These are phyloP conservation scores for Jatropha podagrica DNA, from an alignment of 441 rosid genomes.

Conservation along the genomic window DNA sequence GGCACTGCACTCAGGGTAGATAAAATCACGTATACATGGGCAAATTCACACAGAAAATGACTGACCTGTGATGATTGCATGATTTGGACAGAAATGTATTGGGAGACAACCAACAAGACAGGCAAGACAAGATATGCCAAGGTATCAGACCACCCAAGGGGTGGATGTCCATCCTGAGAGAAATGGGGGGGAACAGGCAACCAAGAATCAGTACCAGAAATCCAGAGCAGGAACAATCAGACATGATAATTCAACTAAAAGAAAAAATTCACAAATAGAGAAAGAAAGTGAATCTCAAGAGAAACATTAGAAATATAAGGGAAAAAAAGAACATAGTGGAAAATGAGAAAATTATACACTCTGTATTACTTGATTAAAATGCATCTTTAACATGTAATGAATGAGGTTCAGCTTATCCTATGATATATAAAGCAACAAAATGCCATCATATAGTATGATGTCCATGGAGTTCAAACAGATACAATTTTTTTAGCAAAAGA, in stretches of 20 bases:
- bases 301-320: not conserved
- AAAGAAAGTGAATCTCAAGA: too few species aligned
- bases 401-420: not conserved
- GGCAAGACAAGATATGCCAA: constrained; percentile 92
- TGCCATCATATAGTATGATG: not conserved
- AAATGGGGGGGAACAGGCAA: not conserved
- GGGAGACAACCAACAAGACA: constrained; percentile 60
- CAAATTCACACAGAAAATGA: constrained; percentile 13
- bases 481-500: not conserved
- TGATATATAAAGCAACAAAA: not conserved
- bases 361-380: not conserved
- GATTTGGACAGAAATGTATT: constrained; percentile 80
- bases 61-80: constrained; percentile 93
- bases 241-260: not conserved
- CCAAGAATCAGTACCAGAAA: constrained; percentile 11
- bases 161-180: constrained; percentile 92
- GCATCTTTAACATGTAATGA: not conserved
- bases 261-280: not conserved
- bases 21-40: not conserved
- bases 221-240: not conserved
- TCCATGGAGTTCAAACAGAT: not conserved
- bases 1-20: not conserved
- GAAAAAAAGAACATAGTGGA: not conserved
- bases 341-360: not conserved
- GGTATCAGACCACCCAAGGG: constrained; percentile 93